These are phyloP conservation scores for Lipomyces sp. DNA, from an alignment of 805 yeast species.

Conservation along the genomic window DNA sequence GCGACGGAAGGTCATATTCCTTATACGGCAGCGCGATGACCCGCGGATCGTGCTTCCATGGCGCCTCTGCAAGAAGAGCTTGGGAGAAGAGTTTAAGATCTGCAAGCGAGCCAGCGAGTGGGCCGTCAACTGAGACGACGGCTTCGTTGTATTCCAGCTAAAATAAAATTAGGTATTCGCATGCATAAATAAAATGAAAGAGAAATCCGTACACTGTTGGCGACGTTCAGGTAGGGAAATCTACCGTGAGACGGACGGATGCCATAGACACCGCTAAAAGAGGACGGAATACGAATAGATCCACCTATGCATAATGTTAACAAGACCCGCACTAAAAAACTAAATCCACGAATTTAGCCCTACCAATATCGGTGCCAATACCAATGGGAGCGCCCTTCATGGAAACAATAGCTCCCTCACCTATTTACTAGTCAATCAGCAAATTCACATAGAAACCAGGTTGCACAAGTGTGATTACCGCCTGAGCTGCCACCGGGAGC, in stretches of 20 bases:
- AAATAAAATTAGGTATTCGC: slow-evolving; percentile 37
- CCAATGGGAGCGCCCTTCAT: slow-evolving; percentile 48
- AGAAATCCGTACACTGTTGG: slow-evolving; percentile 36
- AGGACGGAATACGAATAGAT: slow-evolving; percentile 49
- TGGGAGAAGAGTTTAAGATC: slow-evolving; percentile 52
- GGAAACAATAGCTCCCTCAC: slow-evolving; percentile 50
- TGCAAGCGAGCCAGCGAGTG: slow-evolving; percentile 49
- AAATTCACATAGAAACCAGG: not conserved
- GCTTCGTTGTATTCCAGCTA: slow-evolving; percentile 37
- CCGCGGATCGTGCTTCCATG: slow-evolving; percentile 47
- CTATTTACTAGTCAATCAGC: slow-evolving; percentile 28
- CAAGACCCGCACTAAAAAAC: slow-evolving; percentile 26
- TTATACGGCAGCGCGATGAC: slow-evolving; percentile 42
- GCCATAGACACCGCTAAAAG: slow-evolving; percentile 49
- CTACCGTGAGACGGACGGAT: slow-evolving; percentile 61
- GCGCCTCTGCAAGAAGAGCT: slow-evolving; percentile 39
- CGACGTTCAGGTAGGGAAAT: slow-evolving; percentile 48
- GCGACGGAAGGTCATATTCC: slow-evolving; percentile 35
- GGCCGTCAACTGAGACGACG: slow-evolving; percentile 52
- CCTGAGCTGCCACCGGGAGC: slow-evolving; percentile 55
- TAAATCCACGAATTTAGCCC: not conserved
- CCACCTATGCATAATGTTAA: slow-evolving; percentile 56
- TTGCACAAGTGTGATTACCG: slow-evolving; percentile 47
- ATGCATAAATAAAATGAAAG: slow-evolving; percentile 43
- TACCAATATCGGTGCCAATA: slow-evolving; percentile 52